Percentiles rank a stretch among this genome's conserved stretches.
These are phyloP conservation scores for Ascoidea tarda DNA, from an alignment of 805 yeast genomes.

Conservation along the genomic window DNA sequence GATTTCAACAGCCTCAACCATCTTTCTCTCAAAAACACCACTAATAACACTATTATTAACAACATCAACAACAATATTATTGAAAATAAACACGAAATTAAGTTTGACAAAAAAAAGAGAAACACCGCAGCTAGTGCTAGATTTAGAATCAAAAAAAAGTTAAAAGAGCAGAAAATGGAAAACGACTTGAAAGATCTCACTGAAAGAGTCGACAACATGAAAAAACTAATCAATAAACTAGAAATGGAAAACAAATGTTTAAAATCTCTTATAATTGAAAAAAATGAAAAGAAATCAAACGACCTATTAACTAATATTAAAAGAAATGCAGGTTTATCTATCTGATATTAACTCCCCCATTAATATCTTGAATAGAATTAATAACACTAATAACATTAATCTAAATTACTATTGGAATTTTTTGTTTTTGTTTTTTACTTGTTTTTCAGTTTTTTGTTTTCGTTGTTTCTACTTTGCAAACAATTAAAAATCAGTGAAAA, in stretches of 20 bases:
- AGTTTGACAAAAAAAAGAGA: slow-evolving; percentile 35
- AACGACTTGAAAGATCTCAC: slow-evolving; percentile 26
- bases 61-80: no score
- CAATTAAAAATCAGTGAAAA: neutral
- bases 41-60: neutral
- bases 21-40: neutral
- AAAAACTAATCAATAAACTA: slow-evolving; percentile 32
- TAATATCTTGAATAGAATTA: no score
- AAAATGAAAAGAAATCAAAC: slow-evolving; percentile 28
- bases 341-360: no score
- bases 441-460: no score
- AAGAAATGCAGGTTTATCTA: slow-evolving; percentile 14
- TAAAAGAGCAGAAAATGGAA: slow-evolving; percentile 47
- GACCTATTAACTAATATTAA: slow-evolving; percentile 23
- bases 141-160: slow-evolving; percentile 47
- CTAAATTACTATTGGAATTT: no score
- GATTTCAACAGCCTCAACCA: no score
- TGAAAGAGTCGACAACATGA: slow-evolving; percentile 30
- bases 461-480: no score
- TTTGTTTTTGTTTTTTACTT: no score
- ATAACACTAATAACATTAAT: neutral
- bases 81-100: neutral
- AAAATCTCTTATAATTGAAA: slow-evolving; percentile 37
- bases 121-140: slow-evolving; percentile 57
- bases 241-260: slow-evolving; percentile 51